Conservation (phyloP, 2,329 filamentous ascomycete genomes). For the Iodosphaeria phyllophila region DNA sequence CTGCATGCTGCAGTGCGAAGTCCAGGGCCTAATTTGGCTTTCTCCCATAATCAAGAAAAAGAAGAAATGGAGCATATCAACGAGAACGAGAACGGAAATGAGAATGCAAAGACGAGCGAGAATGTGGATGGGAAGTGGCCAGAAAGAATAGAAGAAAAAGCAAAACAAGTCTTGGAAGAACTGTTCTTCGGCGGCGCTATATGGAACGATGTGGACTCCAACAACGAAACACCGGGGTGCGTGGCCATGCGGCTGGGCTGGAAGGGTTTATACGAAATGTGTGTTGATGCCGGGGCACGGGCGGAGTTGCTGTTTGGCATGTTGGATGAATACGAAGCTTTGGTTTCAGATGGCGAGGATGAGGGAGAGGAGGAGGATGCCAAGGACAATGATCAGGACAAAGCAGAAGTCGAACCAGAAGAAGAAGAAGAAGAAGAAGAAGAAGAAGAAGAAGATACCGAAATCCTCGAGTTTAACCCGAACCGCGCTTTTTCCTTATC, state of each 20-base stretch:
- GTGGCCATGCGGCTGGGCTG: constrained; percentile 55
- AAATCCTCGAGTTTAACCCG: constrained; percentile 8
- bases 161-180: constrained; percentile 49
- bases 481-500: constrained; percentile 14
- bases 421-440: constrained; percentile 6
- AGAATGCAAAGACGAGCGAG: no score
- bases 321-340: constrained; percentile 62
- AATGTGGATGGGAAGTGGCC: no score
- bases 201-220: constrained; percentile 85
- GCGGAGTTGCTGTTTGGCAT: constrained; percentile 75
- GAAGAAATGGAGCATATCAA: no score
- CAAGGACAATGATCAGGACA: background rate
- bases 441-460: constrained; percentile 10
- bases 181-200: constrained; percentile 80
- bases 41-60: no score
- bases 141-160: constrained; percentile 45
- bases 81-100: constrained; percentile 18
- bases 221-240: constrained; percentile 83
- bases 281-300: constrained; percentile 77
- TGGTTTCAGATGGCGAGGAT: constrained; percentile 37
- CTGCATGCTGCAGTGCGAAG: constrained; percentile 81
- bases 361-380: constrained; percentile 19
- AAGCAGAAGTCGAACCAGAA: constrained; percentile 5
- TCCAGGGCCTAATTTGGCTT: constrained; percentile 35
- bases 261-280: constrained; percentile 55